Evolutionary conservation across 345 rosid species (phyloP).

Genomic region (Linum trigynum): DNA sequence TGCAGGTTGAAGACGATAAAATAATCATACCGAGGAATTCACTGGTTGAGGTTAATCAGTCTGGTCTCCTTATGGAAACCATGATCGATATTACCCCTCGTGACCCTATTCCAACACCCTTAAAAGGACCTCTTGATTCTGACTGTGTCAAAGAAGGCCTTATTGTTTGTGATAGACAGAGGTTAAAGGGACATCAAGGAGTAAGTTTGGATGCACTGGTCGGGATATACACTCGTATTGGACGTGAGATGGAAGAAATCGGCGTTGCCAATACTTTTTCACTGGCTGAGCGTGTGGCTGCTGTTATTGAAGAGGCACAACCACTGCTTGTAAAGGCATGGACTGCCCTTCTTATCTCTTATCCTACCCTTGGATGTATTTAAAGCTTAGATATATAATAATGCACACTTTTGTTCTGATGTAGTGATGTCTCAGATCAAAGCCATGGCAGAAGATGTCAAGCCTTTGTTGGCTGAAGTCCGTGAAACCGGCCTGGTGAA

Average conservation of each 20-base stretch:
- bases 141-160: slow-evolving; percentile 79
- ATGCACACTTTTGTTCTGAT: slow-evolving; percentile 49
- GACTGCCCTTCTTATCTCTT: slow-evolving; percentile 15
- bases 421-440: slow-evolving; percentile 84
- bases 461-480: slow-evolving; percentile 87
- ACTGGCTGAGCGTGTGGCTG: slow-evolving; percentile 65
- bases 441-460: slow-evolving; percentile 95
- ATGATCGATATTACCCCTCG: slow-evolving; percentile 84
- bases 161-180: slow-evolving; percentile 83
- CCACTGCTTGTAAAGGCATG: slow-evolving; percentile 86
- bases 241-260: slow-evolving; percentile 73
- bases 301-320: slow-evolving; percentile 78
- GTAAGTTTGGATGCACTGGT: slow-evolving; percentile 89
- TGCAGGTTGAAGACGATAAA: slow-evolving; percentile 93
- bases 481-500: slow-evolving; percentile 78
- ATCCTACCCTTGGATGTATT: background rate
- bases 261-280: slow-evolving; percentile 58
- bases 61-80: slow-evolving; percentile 97
- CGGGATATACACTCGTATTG: slow-evolving; percentile 83
- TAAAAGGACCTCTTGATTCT: slow-evolving; percentile 64
- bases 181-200: slow-evolving; percentile 78
- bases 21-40: slow-evolving; percentile 83
- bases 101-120: slow-evolving; percentile 78
- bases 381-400: slow-evolving; percentile 18
- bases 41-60: slow-evolving; percentile 86